Base-by-base conservation (phyloP, 106 monocot genomes). In the Dendrobium chrysotoxum region DNA sequence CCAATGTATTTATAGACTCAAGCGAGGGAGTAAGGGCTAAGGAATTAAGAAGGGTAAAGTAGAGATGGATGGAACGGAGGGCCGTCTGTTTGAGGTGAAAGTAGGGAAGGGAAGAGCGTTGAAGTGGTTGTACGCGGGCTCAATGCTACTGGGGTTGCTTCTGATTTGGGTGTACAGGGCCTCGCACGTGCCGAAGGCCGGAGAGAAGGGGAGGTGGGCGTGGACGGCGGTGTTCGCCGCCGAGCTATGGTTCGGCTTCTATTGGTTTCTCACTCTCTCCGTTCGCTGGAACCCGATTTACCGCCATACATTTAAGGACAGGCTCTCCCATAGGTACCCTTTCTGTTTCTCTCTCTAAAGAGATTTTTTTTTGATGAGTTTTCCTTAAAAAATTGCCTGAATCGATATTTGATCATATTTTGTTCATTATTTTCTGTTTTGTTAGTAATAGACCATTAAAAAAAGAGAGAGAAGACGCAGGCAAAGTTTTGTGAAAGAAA, bases 171-270 rank as follows among this genome's bases (percentile, higher is more conserved):
- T 58, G 20, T 89, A 93, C 80, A 87, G 93, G 47, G 82, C 75
- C 5, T 45, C 67, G 26, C 78, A 82, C 54, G 25, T 89, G 2
- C 87, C 82, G 12, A 57, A 1, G 5, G 79, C 47, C 26, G 89
- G 76, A 57, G 85, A 73, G 15, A 76, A 50, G 2, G 79, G 83
- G 42, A 77, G 88, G 78, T 85, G 81, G 90, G 80, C 81, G 25
- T 90, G 90, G 93, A 41, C 85, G n/a, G 90, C 85, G 25, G 20
- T 93, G 72, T 66, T 84, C 26, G 81, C 82, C 16, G 83, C 93
- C 46, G 93, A 93, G 83, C 74, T 93, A 10, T 90, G 87, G 90
- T 93, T 84, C 64, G 86, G 82, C 6, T 78, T 90, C 80, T 88
- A 93, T 80, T 91, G 91, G 90, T 39, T 91, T 40, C 61, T 93